Evolutionary conservation across 1,284 basidiomycete species (phyloP).

Genomic region (Pseudomicrostroma phylloplanum): DNA sequence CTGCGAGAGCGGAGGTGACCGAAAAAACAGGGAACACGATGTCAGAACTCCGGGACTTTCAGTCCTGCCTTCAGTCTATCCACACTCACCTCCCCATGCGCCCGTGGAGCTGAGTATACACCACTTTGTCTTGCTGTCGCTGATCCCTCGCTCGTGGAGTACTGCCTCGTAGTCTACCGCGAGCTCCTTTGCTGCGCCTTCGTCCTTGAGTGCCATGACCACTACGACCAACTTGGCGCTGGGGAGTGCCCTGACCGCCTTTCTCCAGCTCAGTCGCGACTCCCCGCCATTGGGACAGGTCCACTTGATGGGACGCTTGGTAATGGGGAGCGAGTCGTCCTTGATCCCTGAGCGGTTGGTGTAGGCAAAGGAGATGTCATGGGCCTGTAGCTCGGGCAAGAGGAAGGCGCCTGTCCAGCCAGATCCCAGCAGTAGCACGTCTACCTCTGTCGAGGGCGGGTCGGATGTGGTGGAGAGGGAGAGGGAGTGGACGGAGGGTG

Average conservation of each 20-base stretch:
- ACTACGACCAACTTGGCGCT: conserved; percentile 60
- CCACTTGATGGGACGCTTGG: conserved; percentile 1
- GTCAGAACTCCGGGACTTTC: no score
- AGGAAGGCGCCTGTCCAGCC: conserved; percentile 66
- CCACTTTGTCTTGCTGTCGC: conserved; percentile 22
- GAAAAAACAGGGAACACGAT: no score
- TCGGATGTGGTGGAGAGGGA: conserved; percentile 22
- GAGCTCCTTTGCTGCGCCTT: conserved; percentile 22
- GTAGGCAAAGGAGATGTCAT: conserved; percentile 50
- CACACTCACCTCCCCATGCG: conserved; percentile 21
- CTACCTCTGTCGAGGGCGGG: conserved; percentile 47
- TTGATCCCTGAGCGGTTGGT: conserved; percentile 54
- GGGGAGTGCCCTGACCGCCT: conserved; percentile 55
- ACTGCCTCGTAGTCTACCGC: conserved; percentile 27
- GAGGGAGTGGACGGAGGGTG: conserved; percentile 13
- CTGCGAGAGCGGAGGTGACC: conserved; percentile 9
- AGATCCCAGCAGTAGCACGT: conserved; percentile 64
- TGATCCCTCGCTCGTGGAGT: conserved; percentile 8
- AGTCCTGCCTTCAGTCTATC: no score
- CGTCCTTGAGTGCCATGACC: conserved; percentile 54
- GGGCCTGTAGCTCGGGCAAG: conserved; percentile 56
- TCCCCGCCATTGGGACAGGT: not conserved
- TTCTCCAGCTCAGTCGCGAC: conserved; percentile 1
- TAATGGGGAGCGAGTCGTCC: not conserved
- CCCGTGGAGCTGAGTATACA: conserved; percentile 39